Base-by-base conservation (phyloP, 805 yeast species). In the Starmerella floris region DNA sequence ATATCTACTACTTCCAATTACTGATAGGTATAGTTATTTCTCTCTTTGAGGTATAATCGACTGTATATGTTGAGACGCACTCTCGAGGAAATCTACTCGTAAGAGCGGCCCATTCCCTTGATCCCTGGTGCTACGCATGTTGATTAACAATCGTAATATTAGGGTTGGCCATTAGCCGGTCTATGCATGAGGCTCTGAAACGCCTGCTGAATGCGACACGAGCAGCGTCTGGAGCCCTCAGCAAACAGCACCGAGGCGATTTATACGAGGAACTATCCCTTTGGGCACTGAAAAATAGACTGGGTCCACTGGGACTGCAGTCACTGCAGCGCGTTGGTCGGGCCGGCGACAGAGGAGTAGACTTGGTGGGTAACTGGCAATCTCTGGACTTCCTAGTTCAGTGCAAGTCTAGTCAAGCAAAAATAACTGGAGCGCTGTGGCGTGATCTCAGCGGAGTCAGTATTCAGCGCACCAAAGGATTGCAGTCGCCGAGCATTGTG, bases 341-440 rank as follows among this genome's bases (percentile, higher is more conserved):
- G 16, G 35, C 41, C 32, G 48, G 48, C 11, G 50, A 46, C 34
- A 38, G 50, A 28, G 50, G 50, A 27, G 37, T 46, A 5, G 50
- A 46, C 20, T 39, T 46, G 1, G 28, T 41, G 4, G 50, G 41
- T 4, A 15, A 37, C 19, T 38, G 41, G 43, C 5, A 36, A 4
- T 5, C 10, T 6, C 4, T 46, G n/a, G 41, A 44, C 16, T 5
- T 46, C 11, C 38, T 41, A 4, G 45, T 46, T 4, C 50, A 46
- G 27, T 46, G 50, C 37, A 46, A 46, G 21, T 27, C 49, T 9
- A 21, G 39, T 15, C 16, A 28, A 2, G 9, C 21, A 6, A 46
- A 36, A 27, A 31, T 40, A 5, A 11, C 42, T 3, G 45, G 48
- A 16, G 30, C 30, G 21, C 31, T 46, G 5, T 46, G 48, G 50